Evolutionary conservation across 768 basidiomycete species (phyloP).

Genomic region (Goffeauzyma gilvescens): DNA sequence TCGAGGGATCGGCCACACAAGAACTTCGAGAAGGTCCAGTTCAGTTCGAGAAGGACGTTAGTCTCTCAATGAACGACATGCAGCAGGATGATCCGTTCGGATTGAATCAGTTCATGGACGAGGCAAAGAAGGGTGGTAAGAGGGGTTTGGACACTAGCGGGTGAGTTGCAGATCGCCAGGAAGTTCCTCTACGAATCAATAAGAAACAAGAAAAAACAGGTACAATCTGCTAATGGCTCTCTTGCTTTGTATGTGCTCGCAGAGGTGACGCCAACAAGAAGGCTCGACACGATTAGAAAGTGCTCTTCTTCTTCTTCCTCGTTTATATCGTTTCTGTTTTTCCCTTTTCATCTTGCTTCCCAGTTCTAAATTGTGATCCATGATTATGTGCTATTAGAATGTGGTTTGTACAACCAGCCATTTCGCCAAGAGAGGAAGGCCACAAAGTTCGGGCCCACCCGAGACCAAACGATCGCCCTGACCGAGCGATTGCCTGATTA

Average conservation of each 20-base stretch:
- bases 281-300: constrained; percentile 10
- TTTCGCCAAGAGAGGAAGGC: too few species aligned
- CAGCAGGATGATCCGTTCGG: constrained; percentile 71
- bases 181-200: too few species aligned
- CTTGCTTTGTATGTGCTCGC: background rate
- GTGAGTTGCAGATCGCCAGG: constrained; percentile 3
- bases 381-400: too few species aligned
- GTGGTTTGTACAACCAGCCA: too few species aligned
- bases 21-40: constrained; percentile 69
- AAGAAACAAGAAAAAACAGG: background rate
- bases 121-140: constrained; percentile 88
- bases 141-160: constrained; percentile 35
- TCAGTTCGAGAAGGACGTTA: constrained; percentile 82
- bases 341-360: too few species aligned
- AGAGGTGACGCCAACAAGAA: constrained; percentile 7
- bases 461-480: too few species aligned
- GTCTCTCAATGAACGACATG: constrained; percentile 20
- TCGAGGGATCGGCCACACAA: constrained; percentile 73
- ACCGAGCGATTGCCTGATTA: too few species aligned
- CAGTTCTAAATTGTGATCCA: too few species aligned
- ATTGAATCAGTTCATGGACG: constrained; percentile 87
- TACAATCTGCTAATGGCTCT: constrained; percentile 1
- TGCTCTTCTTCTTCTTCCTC: too few species aligned
- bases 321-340: too few species aligned
- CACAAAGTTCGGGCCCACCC: too few species aligned